These are phyloP conservation scores for Penicillium dipodomyicola DNA, from an alignment of 495 filamentous ascomycete genomes.

Conservation along the genomic window DNA sequence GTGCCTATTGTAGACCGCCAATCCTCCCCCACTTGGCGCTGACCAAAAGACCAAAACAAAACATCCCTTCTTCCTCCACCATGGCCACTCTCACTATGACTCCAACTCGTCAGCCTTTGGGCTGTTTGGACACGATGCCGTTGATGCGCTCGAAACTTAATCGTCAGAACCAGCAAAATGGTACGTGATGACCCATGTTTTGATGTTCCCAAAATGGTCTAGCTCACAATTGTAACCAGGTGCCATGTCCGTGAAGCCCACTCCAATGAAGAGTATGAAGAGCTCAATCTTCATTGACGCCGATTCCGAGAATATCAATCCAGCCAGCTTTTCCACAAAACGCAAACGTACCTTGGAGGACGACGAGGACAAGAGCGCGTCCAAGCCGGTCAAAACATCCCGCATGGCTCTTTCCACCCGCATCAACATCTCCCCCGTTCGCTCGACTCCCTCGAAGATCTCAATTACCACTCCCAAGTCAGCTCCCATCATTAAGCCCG, in stretches of 20 bases:
- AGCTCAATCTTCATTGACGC: constrained; percentile 49
- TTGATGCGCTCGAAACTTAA: constrained; percentile 46
- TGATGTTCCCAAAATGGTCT: neutral
- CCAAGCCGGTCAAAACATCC: constrained; percentile 45
- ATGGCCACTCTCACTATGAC: constrained; percentile 48
- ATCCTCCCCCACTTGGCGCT: constrained; percentile 28
- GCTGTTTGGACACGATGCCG: constrained; percentile 42
- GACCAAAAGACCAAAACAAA: constrained; percentile 36
- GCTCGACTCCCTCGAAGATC: constrained; percentile 39
- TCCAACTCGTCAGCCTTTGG: constrained; percentile 45
- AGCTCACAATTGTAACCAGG: constrained; percentile 19
- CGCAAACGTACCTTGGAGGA: constrained; percentile 52
- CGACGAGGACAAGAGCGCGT: constrained; percentile 48
- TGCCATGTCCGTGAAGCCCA: constrained; percentile 19
- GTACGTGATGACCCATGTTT: constrained; percentile 32
- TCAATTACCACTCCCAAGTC: constrained; percentile 34
- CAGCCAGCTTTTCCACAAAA: constrained; percentile 64
- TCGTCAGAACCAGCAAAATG: constrained; percentile 56
- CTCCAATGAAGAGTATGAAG: constrained; percentile 28
- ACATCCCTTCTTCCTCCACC: constrained; percentile 16
- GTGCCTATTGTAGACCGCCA: constrained; percentile 16
- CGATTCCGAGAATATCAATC: constrained; percentile 82
- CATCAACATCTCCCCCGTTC: constrained; percentile 30
- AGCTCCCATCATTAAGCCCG: constrained; percentile 35
- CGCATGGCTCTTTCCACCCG: constrained; percentile 35